Base-by-base conservation (phyloP, 352 stramenopile genomes). In the Plasmopara halstedii region DNA sequence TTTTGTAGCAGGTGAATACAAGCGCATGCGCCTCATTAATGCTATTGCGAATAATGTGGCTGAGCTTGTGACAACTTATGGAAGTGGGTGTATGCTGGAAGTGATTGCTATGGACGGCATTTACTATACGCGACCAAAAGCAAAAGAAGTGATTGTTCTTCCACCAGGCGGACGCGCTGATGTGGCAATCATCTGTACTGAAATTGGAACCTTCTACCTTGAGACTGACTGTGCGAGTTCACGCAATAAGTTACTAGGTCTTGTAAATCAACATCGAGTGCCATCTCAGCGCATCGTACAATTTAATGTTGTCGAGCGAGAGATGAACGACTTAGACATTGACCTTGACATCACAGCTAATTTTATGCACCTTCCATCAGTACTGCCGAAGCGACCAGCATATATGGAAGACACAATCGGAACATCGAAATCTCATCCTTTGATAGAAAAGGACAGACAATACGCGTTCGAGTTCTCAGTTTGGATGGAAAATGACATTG, bases 21-120 rank as follows among this genome's bases (percentile, higher is more conserved):
- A 83, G 54, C 79, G 79, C 6, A 38, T 88, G 21, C 67, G 79
- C 7, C 77, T 74, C 45, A 50, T 90, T 26, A 90, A 90, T 44
- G 75, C 79, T 17, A 85, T 90, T 42, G 70, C 79, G n/a, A 90
- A 90, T 47, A 88, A 84, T 58, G 70, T 88, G 7, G 70, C 64
- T 5, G 79, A 90, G 54, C 48, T 90, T 10, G 60, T 85, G 21
- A 64, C 62, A 14, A 76, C 67, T 11, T 36, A 18, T 8, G 38
- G 38, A 27, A 67, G 58, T 19, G 61, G 49, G 4, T 90, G 79
- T 37, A 61, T 68, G 21, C 43, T 85, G 35, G 49, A 73, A 39
- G 66, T 90, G 31, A 38, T 90, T 4, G 72, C 73, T 10, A 79
- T 80, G 56, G 79, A 90, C 46, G 73, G 79, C 11, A 75, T 90